These are phyloP conservation scores for Candida lessepsii DNA, from an alignment of 805 yeast species.

Conservation along the genomic window DNA sequence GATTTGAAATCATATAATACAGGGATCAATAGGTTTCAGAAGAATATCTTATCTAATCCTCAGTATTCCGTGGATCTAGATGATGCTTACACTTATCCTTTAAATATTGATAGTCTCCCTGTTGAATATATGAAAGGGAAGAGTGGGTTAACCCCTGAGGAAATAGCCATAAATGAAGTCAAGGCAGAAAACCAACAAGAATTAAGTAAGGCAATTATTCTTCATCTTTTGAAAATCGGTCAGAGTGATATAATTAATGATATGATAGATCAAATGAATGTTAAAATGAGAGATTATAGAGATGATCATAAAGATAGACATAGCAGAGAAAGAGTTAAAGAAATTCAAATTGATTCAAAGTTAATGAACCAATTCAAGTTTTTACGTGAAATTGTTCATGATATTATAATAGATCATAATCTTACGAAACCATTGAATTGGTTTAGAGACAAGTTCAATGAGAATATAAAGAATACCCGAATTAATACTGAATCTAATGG, in stretches of 20 bases:
- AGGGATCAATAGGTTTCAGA: constrained; percentile 32
- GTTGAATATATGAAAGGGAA: constrained; percentile 9
- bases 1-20: constrained; percentile 36
- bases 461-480: constrained; percentile 7
- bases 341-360: constrained; percentile 21
- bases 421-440: constrained; percentile 30
- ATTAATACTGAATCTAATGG: background rate
- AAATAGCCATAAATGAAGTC: constrained; percentile 12
- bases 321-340: constrained; percentile 7
- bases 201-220: constrained; percentile 35
- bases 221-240: constrained; percentile 41
- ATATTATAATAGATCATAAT: constrained; percentile 32
- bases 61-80: constrained; percentile 33
- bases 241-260: constrained; percentile 36
- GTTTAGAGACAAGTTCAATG: constrained; percentile 27
- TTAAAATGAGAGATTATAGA: background rate
- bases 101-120: constrained; percentile 31
- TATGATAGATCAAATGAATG: constrained; percentile 22
- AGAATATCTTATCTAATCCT: constrained; percentile 29
- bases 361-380: constrained; percentile 26
- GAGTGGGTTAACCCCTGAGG: constrained; percentile 3
- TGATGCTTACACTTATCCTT: constrained; percentile 41
- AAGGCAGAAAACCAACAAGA: constrained; percentile 28
- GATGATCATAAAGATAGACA: background rate
- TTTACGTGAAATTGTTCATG: constrained; percentile 34